Evolutionary conservation across 1,139 yeast genomes (phyloP).

Genomic region (Kurtzmaniella quercitrusa): DNA sequence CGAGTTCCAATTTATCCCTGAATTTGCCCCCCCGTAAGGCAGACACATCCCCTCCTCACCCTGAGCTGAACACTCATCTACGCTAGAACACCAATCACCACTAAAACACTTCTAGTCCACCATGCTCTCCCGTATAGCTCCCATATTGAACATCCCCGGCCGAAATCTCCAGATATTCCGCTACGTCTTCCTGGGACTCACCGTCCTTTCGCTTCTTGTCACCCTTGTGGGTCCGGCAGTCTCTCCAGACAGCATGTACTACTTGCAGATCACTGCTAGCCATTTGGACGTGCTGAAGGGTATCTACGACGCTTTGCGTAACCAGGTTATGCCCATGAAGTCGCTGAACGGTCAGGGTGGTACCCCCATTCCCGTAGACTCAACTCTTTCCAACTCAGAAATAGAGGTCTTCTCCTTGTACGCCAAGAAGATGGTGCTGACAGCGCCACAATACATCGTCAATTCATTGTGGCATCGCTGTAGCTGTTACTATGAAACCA

Average conservation of each 20-base stretch:
- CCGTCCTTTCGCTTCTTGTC: conserved; percentile 20
- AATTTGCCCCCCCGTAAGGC: too few relatives aligned
- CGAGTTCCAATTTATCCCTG: too few relatives aligned
- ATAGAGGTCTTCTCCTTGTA: conserved; percentile 43
- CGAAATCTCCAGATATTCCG: conserved; percentile 25
- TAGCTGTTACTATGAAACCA: conserved; percentile 34
- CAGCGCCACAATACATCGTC: conserved; percentile 47
- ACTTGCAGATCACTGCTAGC: conserved; percentile 43
- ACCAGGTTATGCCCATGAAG: conserved; percentile 25
- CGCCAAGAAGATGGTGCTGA: conserved; percentile 42
- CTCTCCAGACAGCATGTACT: conserved; percentile 19
- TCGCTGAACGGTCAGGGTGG: conserved; percentile 12
- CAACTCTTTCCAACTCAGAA: conserved; percentile 48
- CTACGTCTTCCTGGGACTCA: conserved; percentile 18
- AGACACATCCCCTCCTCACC: too few relatives aligned
- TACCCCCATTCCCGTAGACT: conserved; percentile 26
- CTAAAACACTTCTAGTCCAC: too few relatives aligned
- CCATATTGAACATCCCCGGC: conserved; percentile 1
- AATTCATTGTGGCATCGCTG: conserved; percentile 46
- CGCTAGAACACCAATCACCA: too few relatives aligned
- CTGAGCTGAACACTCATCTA: too few relatives aligned
- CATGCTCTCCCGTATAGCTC: not conserved
- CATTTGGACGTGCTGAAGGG: conserved; percentile 51
- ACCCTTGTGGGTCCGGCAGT: conserved; percentile 28
- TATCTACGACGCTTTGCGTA: conserved; percentile 42